Evolutionary conservation across 495 filamentous ascomycete species (phyloP).

Genomic region (Penicillium paxilli): DNA sequence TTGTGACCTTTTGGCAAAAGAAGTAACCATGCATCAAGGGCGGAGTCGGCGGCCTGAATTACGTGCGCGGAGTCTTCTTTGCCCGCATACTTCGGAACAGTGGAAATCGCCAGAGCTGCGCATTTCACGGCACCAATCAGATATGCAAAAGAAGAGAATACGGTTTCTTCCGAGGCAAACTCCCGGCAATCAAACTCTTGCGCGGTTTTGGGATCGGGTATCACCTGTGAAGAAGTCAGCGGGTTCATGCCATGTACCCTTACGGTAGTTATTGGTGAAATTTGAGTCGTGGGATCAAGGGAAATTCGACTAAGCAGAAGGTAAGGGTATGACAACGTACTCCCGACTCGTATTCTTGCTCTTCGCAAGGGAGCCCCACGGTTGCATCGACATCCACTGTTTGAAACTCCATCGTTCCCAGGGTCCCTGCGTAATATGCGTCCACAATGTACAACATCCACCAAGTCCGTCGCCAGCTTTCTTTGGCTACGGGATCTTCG

Average conservation of each 20-base stretch:
- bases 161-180: slow-evolving; percentile 59
- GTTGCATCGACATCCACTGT: slow-evolving; percentile 56
- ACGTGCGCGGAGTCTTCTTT: slow-evolving; percentile 26
- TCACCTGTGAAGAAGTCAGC: slow-evolving; percentile 42
- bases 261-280: too few relatives aligned
- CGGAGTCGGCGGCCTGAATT: slow-evolving; percentile 29
- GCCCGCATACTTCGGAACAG: slow-evolving; percentile 10
- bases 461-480: slow-evolving; percentile 40
- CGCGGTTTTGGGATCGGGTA: slow-evolving; percentile 60
- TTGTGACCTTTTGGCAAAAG: slow-evolving; percentile 26
- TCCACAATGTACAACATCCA: slow-evolving; percentile 36
- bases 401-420: slow-evolving; percentile 41
- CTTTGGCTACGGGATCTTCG: slow-evolving; percentile 22
- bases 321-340: slow-evolving; percentile 44
- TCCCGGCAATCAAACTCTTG: slow-evolving; percentile 71
- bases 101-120: slow-evolving; percentile 23
- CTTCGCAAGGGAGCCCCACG: slow-evolving; percentile 74
- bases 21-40: slow-evolving; percentile 28
- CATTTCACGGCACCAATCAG: slow-evolving; percentile 57
- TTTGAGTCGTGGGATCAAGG: too few relatives aligned
- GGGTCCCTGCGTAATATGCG: slow-evolving; percentile 29
- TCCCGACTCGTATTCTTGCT: slow-evolving; percentile 64
- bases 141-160: slow-evolving; percentile 79
- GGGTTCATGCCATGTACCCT: not conserved
- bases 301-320: not conserved